Base-by-base conservation (phyloP, 2,329 filamentous ascomycete genomes). In the Colletotrichum liaoningense region DNA sequence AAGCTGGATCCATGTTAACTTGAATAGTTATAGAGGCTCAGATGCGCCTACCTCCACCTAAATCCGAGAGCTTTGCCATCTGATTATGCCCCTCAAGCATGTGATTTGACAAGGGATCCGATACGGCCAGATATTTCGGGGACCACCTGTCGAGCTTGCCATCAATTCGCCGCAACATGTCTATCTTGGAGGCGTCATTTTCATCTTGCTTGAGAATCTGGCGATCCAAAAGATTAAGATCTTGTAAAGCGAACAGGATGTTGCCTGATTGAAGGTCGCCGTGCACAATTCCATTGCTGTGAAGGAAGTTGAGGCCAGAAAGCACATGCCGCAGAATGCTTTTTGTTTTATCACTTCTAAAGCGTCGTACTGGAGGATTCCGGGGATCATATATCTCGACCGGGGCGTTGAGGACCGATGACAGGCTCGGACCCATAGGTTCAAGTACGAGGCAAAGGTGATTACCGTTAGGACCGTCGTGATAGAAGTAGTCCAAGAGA, bases 401-500 rank as follows among this genome's bases (percentile, higher is more conserved):
- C 1, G 69, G 54, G 24, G 60, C 74, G 3, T 78, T 76, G 3
- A 79, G 62, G 24, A 79, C 42, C 1, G 38, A 3, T 2, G 65
- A 67, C 67, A 80, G 63, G n/a, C 76, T 76, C 8, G 77, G 77
- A 0, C 78, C 82, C 79, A 82, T 80, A 2, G 78, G 76, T 49
- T 82, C 77, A 35, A 79, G 79, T 0, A 81, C 75, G 1, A 81
- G 74, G 42, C 80, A 83, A 14, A 75, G 75, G 35, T 83, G 81
- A 1, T 38, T 74, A 4, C 81, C 80, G 4, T 82, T 81, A 3
- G 82, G 80, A 0, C 81, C 81, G 0, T 64, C 11, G 52, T 80
- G 79, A 1, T 78, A 67, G 49, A 83, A 83, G 11, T 79, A 75
- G n/a, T 74, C 71, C 1, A 80, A 16, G 1, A 81, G 60, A 33